phyloP scores from a whole-genome alignment of 768 basidiomycete genomes.

The Lentinus tigrinus region DNA sequence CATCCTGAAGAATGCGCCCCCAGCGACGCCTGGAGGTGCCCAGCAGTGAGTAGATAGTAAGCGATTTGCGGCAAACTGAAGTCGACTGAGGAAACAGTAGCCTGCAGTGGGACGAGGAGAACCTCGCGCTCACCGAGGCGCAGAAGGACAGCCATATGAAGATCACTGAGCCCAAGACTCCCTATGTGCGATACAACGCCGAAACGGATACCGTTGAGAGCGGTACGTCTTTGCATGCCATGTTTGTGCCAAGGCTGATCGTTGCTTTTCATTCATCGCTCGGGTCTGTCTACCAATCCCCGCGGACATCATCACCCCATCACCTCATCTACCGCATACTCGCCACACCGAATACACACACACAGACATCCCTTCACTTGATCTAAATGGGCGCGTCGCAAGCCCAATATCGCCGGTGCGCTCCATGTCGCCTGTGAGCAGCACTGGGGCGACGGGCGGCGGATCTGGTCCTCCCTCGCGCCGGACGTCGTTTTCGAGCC shows the following conservation, averaged over 20 bases:
- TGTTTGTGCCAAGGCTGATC: not conserved
- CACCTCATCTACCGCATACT: not conserved
- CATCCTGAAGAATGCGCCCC: constrained; percentile 82
- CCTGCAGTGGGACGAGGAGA: constrained; percentile 94
- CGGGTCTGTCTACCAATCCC: not conserved
- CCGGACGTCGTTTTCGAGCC: constrained; percentile 70
- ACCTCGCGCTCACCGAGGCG: constrained; percentile 87
- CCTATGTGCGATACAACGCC: constrained; percentile 88
- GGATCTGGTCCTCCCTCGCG: constrained; percentile 71
- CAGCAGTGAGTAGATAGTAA: not conserved
- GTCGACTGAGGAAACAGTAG: constrained; percentile 37
- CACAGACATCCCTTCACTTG: constrained; percentile 81
- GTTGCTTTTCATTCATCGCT: not conserved
- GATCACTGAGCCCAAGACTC: constrained; percentile 97
- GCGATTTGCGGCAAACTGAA: not conserved
- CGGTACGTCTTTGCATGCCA: constrained; percentile 44
- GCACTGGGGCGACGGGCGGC: constrained; percentile 46
- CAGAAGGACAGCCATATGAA: constrained; percentile 97
- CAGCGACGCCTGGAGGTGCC: constrained; percentile 33
- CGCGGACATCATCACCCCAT: not conserved
- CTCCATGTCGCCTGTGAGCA: constrained; percentile 42
- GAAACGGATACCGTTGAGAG: constrained; percentile 84
- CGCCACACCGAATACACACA: not conserved
- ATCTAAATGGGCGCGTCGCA: constrained; percentile 47
- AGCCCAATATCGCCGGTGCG: constrained; percentile 39